phyloP scores from a whole-genome alignment of 2,329 filamentous ascomycete species.

The Fusarium paranaense region DNA sequence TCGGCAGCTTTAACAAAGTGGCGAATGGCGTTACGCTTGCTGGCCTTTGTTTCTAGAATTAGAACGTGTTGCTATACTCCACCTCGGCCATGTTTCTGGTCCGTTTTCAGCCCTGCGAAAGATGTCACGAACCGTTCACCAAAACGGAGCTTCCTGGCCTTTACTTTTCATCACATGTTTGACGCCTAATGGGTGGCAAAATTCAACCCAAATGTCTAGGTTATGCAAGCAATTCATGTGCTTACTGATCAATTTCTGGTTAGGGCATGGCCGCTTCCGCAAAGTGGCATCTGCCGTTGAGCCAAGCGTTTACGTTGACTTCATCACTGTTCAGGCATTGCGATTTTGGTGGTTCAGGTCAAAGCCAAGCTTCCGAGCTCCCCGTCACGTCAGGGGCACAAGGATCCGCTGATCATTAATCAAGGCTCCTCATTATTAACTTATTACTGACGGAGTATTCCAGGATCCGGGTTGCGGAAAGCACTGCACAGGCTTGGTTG shows the following conservation, averaged over 20 bases:
- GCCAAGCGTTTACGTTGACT: constrained; percentile 13
- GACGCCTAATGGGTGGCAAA: constrained; percentile 28
- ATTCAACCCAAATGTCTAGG: neutral
- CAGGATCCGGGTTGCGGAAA: neutral
- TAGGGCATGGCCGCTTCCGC: neutral
- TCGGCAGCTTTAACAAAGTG: constrained; percentile 9
- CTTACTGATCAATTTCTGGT: constrained; percentile 7
- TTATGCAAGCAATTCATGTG: constrained; percentile 2
- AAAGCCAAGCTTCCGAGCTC: constrained; percentile 1
- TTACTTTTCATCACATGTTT: constrained; percentile 26
- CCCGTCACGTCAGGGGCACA: neutral
- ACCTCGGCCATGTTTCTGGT: neutral
- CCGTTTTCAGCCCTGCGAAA: constrained; percentile 27
- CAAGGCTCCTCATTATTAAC: neutral
- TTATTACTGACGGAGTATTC: constrained; percentile 1
- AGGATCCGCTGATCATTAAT: neutral
- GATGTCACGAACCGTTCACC: constrained; percentile 10
- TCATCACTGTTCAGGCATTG: neutral
- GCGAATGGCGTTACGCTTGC: constrained; percentile 6
- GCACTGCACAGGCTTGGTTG: neutral
- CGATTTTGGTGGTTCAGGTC: constrained; percentile 2
- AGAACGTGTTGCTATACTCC: constrained; percentile 8
- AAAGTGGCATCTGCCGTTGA: constrained; percentile 16
- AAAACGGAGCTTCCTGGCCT: neutral
- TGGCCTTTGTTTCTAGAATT: constrained; percentile 6